Base-by-base conservation (phyloP, 345 rosid species). In the Gossypium raimondii region DNA sequence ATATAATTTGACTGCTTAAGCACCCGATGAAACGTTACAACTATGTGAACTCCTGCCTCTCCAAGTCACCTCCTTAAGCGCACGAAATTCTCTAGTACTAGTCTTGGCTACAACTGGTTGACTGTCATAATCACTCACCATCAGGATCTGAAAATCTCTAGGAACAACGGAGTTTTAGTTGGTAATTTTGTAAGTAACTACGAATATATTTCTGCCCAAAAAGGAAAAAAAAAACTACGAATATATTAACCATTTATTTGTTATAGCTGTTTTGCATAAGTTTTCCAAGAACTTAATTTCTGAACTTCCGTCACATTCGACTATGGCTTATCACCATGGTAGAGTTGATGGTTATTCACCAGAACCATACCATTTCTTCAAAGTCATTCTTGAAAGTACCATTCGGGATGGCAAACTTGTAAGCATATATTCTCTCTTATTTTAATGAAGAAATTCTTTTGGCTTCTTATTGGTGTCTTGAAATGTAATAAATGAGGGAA, bases 281-380 rank as follows among this genome's bases (percentile, higher is more conserved):
- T 24, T 34, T 13, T 14, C 38, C 3, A 11, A 59, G 27, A 10
- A 44, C 50, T n/a, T n/a, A 3, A 55, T 17, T 24, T 24, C 38
- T 47, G 55, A 22, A 67, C 29, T 14, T 14, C 20, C 18, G 24
- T 47, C 20, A 18, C 25, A 25, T 22, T 66, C 14, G 50, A 9
- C 9, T 48, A 68, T 68, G 72, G 58, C 58, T 24, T 24, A 13
- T 24, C 57, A 13, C 11, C 38, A 47, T 20, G 41, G 41, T 47
- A 22, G 20, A 67, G 5, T 38, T 11, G 24, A 47, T 13, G 6
- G 18, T 24, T 7, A 6, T 48, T 56, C 64, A 44, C 38, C 75
- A 43, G 38, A 72, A 20, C 27, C 66, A 22, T 75, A 53, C 22
- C 75, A 51, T 24, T 80, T 80, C 29, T 80, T 80, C 50, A 73